A percentile compares a stretch with the other conserved stretches of the same genome.
phyloP scores from a whole-genome alignment of 305 asterid species.

The Fraxinus velutina region DNA sequence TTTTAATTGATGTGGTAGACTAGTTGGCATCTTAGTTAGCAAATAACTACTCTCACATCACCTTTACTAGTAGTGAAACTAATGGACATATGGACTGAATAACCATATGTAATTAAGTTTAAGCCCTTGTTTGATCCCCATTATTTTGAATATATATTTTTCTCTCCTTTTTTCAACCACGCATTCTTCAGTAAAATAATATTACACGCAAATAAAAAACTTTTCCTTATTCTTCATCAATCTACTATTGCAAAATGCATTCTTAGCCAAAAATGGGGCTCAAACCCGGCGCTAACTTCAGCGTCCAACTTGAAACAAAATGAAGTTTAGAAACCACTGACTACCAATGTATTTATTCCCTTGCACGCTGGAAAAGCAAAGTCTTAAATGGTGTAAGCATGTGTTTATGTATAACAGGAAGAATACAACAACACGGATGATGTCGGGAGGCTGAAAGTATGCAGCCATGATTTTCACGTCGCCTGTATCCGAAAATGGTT shows the following conservation, averaged over 20 bases:
- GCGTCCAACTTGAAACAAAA: neutral
- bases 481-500: conserved; percentile 72
- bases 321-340: neutral
- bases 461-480: conserved; percentile 76
- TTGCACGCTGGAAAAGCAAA: neutral
- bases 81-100: neutral
- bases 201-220: neutral
- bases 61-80: neutral
- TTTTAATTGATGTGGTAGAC: neutral
- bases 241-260: neutral
- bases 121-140: neutral
- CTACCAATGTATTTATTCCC: neutral
- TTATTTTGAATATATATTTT: too few relatives aligned
- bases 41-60: neutral
- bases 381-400: neutral
- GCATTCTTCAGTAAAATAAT: neutral
- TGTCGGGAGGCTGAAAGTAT: conserved; percentile 52
- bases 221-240: neutral
- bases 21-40: conserved; percentile 1
- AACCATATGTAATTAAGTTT: neutral
- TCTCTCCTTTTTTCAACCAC: neutral
- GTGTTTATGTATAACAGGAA: conserved; percentile 41
- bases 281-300: neutral
- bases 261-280: neutral
- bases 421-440: conserved; percentile 63